Base-by-base conservation (phyloP, 2,329 filamentous ascomycete species). In the Plenodomus biglobosus region DNA sequence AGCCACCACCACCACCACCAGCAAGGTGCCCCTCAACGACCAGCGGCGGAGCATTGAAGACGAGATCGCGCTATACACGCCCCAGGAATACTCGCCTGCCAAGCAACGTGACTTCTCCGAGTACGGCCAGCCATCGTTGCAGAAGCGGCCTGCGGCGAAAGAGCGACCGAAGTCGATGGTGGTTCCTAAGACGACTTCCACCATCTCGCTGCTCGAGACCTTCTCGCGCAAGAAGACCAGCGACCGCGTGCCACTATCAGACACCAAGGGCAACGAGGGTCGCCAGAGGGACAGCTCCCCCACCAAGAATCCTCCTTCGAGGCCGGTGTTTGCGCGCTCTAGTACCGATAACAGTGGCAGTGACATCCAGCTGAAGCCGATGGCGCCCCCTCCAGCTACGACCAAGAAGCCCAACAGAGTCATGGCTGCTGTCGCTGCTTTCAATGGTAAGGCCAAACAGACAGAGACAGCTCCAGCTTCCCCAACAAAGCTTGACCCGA, bases 401-500 rank as follows among this genome's bases (percentile, higher is more conserved):
- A 46, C 56, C 7, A 70, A 76, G 75, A 65, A 76, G 77, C 45
- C 78, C 75, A 50, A 77, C 20, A 64, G 82, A 40, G 83, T 86
- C 18, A 80, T 85, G 74, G 83, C 83, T 54, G 83, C 82, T 13
- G 83, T 86, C n/a, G 82, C 83, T 32, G 80, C 75, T 3, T 80
- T 86, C 55, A 83, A 83, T 60, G 76, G 79, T 30, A 84, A 80
- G 62, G 59, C 70, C 10, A 77, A 75, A 53, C 65, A 72, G 40
- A 54, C 62, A 37, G 73, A 75, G 7, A 43, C 48, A 6, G 53
- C 57, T 22, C 59, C 61, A 19, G 44, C 58, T 7, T 55, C 64
- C 11, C 57, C 63, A 8, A 56, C 72, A 58, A 75, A 74, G 42
- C 68, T 80, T 46, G 68, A 83, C 56, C 73, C 76, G 0, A 80